A percentile compares a stretch with the other conserved stretches of the same genome.
Conservation (phyloP, 1,284 basidiomycete species). For the Naganishia sp. region DNA sequence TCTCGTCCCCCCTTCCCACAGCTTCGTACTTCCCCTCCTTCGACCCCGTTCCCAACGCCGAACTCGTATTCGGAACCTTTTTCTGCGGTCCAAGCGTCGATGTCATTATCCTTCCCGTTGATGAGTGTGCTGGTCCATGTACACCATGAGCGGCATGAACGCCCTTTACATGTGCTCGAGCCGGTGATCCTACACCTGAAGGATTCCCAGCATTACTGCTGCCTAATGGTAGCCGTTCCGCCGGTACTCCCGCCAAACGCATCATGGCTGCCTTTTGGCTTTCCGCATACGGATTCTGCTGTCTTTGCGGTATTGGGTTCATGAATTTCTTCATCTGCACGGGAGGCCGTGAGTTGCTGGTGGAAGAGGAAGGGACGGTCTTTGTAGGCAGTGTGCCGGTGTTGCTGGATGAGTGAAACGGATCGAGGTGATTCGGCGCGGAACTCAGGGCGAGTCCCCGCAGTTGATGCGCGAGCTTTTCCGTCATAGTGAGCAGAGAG, state of each 20-base stretch:
- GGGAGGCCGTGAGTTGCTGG: constrained; percentile 40
- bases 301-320: constrained; percentile 45
- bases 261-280: constrained; percentile 45
- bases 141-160: constrained; percentile 51
- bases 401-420: constrained; percentile 10
- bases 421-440: constrained; percentile 23
- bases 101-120: constrained; percentile 42
- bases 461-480: constrained; percentile 24
- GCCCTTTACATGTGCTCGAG: constrained; percentile 14
- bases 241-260: constrained; percentile 45
- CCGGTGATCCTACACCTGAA: constrained; percentile 20
- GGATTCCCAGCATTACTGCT: constrained; percentile 16
- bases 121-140: constrained; percentile 52
- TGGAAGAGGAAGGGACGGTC: not conserved
- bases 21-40: constrained; percentile 69
- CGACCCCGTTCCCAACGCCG: not conserved
- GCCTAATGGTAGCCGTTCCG: constrained; percentile 33
- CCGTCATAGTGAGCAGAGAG: not conserved
- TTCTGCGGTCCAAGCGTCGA: constrained; percentile 33
- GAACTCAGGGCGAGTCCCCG: constrained; percentile 26
- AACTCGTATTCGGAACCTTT: constrained; percentile 29
- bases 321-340: constrained; percentile 54
- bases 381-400: constrained; percentile 6
- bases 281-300: constrained; percentile 47
- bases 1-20: constrained; percentile 70